Evolutionary conservation across 2,329 filamentous ascomycete species (phyloP).

Genomic region (Cladosporium colombiae): DNA sequence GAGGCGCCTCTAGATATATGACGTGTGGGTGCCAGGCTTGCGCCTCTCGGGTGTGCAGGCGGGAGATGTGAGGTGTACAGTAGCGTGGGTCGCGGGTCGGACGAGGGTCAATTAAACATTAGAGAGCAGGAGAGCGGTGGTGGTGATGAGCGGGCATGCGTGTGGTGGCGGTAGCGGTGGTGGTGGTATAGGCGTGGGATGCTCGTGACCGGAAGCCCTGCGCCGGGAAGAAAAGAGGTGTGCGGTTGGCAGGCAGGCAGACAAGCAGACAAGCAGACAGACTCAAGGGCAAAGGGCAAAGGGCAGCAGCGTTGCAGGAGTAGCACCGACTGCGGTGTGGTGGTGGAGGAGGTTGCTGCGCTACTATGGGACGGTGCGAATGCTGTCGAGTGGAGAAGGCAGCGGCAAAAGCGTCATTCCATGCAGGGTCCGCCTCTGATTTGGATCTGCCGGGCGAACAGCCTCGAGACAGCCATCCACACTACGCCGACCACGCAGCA

Average conservation of each 20-base stretch:
- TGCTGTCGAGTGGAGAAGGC: slow-evolving; percentile 15
- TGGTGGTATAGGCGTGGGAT: background rate
- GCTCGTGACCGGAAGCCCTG: slow-evolving; percentile 21
- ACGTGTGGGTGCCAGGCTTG: slow-evolving; percentile 15
- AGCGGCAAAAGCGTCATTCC: background rate
- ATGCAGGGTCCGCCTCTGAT: slow-evolving; percentile 1
- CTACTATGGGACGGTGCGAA: slow-evolving; percentile 17
- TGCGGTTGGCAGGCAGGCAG: slow-evolving; percentile 5
- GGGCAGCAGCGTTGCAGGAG: slow-evolving; percentile 1
- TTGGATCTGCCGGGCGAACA: slow-evolving; percentile 13
- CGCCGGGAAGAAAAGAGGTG: slow-evolving; percentile 19
- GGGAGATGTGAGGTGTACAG: slow-evolving; percentile 2
- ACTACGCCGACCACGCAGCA: background rate
- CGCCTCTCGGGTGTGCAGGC: slow-evolving; percentile 5
- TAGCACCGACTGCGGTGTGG: slow-evolving; percentile 13
- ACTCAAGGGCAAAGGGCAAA: background rate
- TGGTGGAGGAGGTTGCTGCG: slow-evolving; percentile 16
- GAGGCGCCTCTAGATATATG: slow-evolving; percentile 10
- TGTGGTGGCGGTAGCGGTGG: background rate
- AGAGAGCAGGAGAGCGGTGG: slow-evolving; percentile 6
- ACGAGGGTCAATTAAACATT: slow-evolving; percentile 19
- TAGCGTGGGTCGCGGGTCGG: slow-evolving; percentile 9
- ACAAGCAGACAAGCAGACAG: background rate
- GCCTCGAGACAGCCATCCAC: background rate
- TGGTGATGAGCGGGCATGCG: background rate